Conservation (phyloP, 768 basidiomycete genomes). For the Termitomyces titanicus region DNA sequence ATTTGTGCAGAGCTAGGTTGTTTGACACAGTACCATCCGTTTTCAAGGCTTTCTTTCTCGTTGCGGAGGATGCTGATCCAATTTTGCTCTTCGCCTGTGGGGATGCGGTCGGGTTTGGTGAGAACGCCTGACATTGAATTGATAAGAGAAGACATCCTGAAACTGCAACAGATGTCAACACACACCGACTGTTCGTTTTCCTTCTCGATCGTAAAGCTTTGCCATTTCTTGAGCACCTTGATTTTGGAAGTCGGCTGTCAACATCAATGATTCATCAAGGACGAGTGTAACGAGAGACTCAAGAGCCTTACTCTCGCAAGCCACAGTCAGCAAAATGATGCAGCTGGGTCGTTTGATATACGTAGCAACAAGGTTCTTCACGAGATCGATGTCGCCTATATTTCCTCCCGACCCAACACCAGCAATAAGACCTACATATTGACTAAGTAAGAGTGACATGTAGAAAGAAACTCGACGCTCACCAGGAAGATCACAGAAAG, state of each 20-base stretch:
- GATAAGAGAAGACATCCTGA: neutral
- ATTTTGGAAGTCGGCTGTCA: conserved; percentile 73
- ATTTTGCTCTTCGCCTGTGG: conserved; percentile 43
- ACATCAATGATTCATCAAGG: neutral
- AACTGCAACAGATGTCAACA: neutral
- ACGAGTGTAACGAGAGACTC: neutral
- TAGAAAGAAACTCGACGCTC: conserved; percentile 4
- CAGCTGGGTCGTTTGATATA: conserved; percentile 65
- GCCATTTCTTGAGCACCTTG: conserved; percentile 71
- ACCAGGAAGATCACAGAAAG: conserved; percentile 65
- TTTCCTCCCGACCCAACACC: conserved; percentile 48
- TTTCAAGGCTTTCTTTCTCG: conserved; percentile 44
- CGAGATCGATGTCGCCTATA: conserved; percentile 54
- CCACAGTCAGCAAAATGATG: conserved; percentile 53
- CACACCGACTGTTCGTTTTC: conserved; percentile 68
- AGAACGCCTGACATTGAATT: conserved; percentile 48
- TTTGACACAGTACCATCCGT: conserved; percentile 61
- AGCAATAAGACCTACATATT: conserved; percentile 49
- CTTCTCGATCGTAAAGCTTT: conserved; percentile 54
- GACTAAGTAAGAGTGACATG: neutral
- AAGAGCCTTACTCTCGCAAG: conserved; percentile 57
- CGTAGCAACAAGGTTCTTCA: conserved; percentile 50
- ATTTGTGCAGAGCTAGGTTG: conserved; percentile 51
- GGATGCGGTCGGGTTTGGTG: conserved; percentile 72
- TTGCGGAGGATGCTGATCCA: conserved; percentile 61